Evolutionary conservation across 305 asterid genomes (phyloP).

Genomic region (Fraxinus paxiana): DNA sequence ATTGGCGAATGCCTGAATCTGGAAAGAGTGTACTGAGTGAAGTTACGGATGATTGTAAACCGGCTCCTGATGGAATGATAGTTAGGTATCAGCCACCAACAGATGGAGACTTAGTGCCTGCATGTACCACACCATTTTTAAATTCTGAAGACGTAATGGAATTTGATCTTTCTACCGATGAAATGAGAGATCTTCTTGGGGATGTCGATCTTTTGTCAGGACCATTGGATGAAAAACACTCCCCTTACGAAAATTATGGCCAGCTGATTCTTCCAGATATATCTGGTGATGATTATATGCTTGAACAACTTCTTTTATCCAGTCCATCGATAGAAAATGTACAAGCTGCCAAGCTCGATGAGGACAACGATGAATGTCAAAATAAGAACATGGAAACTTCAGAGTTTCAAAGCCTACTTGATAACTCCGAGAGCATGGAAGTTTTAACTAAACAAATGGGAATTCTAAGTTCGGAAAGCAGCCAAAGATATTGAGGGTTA

Average conservation of each 20-base stretch:
- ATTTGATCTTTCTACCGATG: slow-evolving; percentile 58
- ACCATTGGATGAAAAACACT: slow-evolving; percentile 43
- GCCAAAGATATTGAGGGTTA: slow-evolving; percentile 10
- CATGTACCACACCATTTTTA: slow-evolving; percentile 26
- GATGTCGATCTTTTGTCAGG: slow-evolving; percentile 50
- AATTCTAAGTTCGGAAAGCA: slow-evolving; percentile 32
- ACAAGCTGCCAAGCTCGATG: slow-evolving; percentile 21
- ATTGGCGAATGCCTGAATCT: slow-evolving; percentile 48
- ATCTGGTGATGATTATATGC: slow-evolving; percentile 48
- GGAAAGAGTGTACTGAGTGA: slow-evolving; percentile 46
- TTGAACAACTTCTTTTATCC: slow-evolving; percentile 64
- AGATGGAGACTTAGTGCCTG: slow-evolving; percentile 29
- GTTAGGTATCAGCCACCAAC: slow-evolving; percentile 65
- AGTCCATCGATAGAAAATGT: slow-evolving; percentile 34
- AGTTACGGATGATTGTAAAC: slow-evolving; percentile 51
- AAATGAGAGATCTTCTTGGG: slow-evolving; percentile 55
- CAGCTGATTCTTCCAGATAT: slow-evolving; percentile 50
- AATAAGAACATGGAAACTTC: slow-evolving; percentile 18
- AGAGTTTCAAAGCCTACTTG: neutral
- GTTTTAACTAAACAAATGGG: slow-evolving; percentile 43
- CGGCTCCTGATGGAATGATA: slow-evolving; percentile 46
- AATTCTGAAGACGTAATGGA: slow-evolving; percentile 52
- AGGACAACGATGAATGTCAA: slow-evolving; percentile 23
- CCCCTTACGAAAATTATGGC: slow-evolving; percentile 37
- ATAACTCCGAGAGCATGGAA: slow-evolving; percentile 32